Evolutionary conservation across 495 filamentous ascomycete genomes (phyloP), one percentile per base, ranked within the genome.

Genomic region (Aspergillus cavernicola): DNA sequence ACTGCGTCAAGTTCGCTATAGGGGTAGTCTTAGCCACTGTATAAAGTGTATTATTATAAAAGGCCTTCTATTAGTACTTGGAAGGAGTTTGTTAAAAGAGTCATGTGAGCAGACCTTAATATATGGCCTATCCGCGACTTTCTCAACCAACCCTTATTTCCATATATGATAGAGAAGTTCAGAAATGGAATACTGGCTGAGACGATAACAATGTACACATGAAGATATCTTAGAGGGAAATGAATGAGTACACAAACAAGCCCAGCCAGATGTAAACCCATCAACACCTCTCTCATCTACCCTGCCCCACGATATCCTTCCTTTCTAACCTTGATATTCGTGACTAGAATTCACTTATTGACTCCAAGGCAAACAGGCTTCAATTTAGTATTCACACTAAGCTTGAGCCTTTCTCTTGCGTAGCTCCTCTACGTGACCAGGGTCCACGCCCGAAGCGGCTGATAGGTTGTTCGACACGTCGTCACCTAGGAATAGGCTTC

Each of bases 371-470:
- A 9, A 9, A 28, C 24, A 28, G 24, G 4, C 9, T 9, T 4
- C 24, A 9, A 28, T 9, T 9, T 28, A 28, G 24, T 9, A 28
- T 28, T 4, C 9, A n/a, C n/a, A n/a, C 24, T 28, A 24, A 26
- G 12, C 4, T 40, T 54, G 47, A 18, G 52, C 57, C 36, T 60
- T 67, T 24, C 70, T 59, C 45, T 59, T 64, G 9, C 68, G 57
- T 52, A 71, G 24, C 13, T 70, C 60, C 15, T 69, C 68, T 0
- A 42, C 42, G 16, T 64, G 31, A 28, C 53, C 50, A 1, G 54
- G 45, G 50, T 70, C 64, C 23, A 67, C 56, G 2, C 61, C 62
- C 13, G 66, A 64, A 2, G 64, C 62, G 19, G 66, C 57, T 31
- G 62, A 55, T 45, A 60, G 63, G 12, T 59, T 48, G 3, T 15